Evolutionary conservation across 1,139 yeast genomes (phyloP), one percentile per base, ranked within the genome.

Genomic region (Suhomyces kunorum): DNA sequence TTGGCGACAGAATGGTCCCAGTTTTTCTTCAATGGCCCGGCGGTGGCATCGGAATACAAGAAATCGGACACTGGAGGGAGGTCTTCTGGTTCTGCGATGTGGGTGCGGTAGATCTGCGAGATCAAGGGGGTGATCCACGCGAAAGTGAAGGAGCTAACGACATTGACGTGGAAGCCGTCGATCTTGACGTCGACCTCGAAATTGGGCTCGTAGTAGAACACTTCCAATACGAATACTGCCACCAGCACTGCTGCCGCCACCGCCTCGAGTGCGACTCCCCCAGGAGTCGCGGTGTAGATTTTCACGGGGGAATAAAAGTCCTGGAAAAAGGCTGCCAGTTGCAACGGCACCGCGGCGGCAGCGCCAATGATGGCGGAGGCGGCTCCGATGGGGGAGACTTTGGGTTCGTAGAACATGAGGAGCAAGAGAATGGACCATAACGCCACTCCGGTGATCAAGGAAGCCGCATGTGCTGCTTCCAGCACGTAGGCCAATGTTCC

Each of bases 111-210:
- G 18, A 62, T 59, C 13, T 49, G 40, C 5, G 47, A 36, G 32
- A 65, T 58, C 22, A 59, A 45, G 1, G 64, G 62, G 26, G 56
- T 54, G 31, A 60, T 49, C 57, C 60, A 65, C 16, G 47, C 43
- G 39, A 58, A 63, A 4, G 67, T 54, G 30, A 61, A 38, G 9
- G 43, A 34, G 3, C 59, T 50, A 34, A 60, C 53, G 28, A 58
- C 16, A 40, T 55, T 50, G 38, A 36, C 19, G 31, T 32, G 27
- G 22, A 36, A 47, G 42, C 55, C 53, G 40, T 39, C 43, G 45
- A 31, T 19, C 32, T 48, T 42, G 40, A 44, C 42, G 22, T 43
- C 46, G 23, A 45, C 39, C 29, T 55, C 57, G 7, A 50, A 45
- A 9, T 46, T 40, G 1, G 60, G 55, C 8, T 44, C 26, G 45